Evolutionary conservation across 2,329 filamentous ascomycete genomes (phyloP), one percentile per base, ranked within the genome.

Genomic region (Cytospora mali): DNA sequence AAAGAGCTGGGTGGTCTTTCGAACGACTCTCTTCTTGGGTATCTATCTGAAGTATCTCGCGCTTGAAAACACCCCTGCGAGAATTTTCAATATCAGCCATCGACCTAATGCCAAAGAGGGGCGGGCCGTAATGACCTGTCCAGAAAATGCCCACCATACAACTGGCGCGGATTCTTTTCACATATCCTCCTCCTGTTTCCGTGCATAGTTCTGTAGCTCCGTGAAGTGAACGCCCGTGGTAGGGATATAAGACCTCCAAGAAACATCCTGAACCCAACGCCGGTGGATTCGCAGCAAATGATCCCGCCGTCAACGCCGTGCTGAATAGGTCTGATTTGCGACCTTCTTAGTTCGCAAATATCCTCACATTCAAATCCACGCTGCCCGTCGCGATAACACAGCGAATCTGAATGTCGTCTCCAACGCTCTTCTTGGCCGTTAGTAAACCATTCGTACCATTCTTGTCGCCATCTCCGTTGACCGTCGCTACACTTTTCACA

Each of bases 301-400:
- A 54, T 29, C 28, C 49, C 33, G 31, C 50, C 55, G 50, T 31
- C 46, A 54, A 62, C 35, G 21, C 61, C 55, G 23, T 58, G 54
- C 54, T 56, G 27, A 13, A 16, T 9, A 46, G 42, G 52, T 29
- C 50, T 48, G 13, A n/a, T 49, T 55, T 18, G 39, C 25, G 35
- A 48, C 48, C 16, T 33, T 31, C 25, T 52, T 61, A 81, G 70
- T 81, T 82, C 58, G 91, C 91, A 78, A 94, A 96, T 58, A 96
- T 86, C 69, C 90, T 84, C 66, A 96, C 84, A 68, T 88, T 91
- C 72, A 88, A 79, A 78, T 96, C 92, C 62, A 96, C 91, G 72
- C 92, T 91, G 39, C 91, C 92, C 3, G 92, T 96, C 10, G 92
- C 93, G 69, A 97, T 89, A 21, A 96, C 88, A 73, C 92, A 96